Conservation (phyloP, 2,329 filamentous ascomycete species). For the Aspergillus ruber region DNA sequence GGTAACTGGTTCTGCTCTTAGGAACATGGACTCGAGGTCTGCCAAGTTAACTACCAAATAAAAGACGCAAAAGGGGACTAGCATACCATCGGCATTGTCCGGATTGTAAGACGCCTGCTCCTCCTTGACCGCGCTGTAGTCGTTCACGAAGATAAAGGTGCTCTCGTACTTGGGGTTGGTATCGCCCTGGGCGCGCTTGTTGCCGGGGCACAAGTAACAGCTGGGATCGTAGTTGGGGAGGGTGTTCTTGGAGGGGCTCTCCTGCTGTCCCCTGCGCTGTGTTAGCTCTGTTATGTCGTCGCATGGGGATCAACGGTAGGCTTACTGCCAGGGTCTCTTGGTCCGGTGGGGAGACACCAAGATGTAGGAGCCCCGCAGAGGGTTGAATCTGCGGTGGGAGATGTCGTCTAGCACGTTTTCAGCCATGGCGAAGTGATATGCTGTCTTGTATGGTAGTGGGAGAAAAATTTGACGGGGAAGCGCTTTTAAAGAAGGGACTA, state of each 20-base stretch:
- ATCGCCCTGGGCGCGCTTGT: slow-evolving; percentile 80
- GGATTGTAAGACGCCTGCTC: slow-evolving; percentile 71
- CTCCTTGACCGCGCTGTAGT: slow-evolving; percentile 95
- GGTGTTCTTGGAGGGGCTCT: slow-evolving; percentile 59
- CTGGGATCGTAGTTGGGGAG: slow-evolving; percentile 79
- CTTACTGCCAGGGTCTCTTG: slow-evolving; percentile 96
- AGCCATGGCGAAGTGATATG: slow-evolving; percentile 48
- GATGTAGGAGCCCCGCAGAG: slow-evolving; percentile 81
- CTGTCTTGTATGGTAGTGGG: slow-evolving; percentile 1
- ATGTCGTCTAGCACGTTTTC: slow-evolving; percentile 86
- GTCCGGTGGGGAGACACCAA: slow-evolving; percentile 93
- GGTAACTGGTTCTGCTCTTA: slow-evolving; percentile 78
- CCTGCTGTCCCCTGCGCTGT: slow-evolving; percentile 63
- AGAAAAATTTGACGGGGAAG: slow-evolving; percentile 3
- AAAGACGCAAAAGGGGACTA: too few relatives aligned
- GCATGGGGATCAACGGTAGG: slow-evolving; percentile 10
- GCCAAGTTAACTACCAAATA: slow-evolving; percentile 21
- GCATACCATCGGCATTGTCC: slow-evolving; percentile 40
- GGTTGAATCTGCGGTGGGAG: slow-evolving; percentile 90
- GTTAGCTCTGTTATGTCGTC: background rate
- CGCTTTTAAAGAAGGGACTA: background rate
- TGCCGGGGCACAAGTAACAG: slow-evolving; percentile 93
- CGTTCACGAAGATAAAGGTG: slow-evolving; percentile 94
- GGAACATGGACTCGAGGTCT: slow-evolving; percentile 69
- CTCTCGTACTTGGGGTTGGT: slow-evolving; percentile 76